phyloP scores from a whole-genome alignment of 2,329 filamentous ascomycete species.

The Neonectria neomacrospora region DNA sequence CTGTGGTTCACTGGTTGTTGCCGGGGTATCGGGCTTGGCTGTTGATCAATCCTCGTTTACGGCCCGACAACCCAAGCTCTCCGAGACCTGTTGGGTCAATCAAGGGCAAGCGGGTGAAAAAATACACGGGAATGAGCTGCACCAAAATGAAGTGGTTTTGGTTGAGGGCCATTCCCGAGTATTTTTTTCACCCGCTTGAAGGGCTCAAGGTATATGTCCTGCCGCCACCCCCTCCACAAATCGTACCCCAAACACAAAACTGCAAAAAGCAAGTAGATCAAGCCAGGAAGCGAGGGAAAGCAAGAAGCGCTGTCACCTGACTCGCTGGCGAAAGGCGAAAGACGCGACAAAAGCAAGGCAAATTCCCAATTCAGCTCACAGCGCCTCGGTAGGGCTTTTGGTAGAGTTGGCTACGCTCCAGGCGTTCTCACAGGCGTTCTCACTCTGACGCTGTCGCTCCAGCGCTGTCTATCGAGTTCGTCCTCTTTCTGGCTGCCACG shows the following conservation, averaged over 20 bases:
- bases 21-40: slow-evolving; percentile 19
- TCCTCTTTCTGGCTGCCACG: slow-evolving; percentile 16
- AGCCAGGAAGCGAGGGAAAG: not conserved
- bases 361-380: slow-evolving; percentile 20
- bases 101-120: no score
- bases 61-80: slow-evolving; percentile 30
- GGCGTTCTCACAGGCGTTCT: no score
- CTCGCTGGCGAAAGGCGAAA: slow-evolving; percentile 10
- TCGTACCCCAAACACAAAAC: not conserved
- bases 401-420: not conserved
- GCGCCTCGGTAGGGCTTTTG: slow-evolving; percentile 16
- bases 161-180: no score
- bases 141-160: no score
- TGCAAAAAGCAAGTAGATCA: slow-evolving; percentile 17
- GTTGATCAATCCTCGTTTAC: slow-evolving; percentile 13
- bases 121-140: no score
- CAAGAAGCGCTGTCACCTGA: not conserved
- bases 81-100: slow-evolving; percentile 4
- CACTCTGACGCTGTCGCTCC: not conserved
- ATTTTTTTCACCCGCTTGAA: no score
- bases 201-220: not conserved
- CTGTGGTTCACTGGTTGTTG: slow-evolving; percentile 6
- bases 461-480: slow-evolving; percentile 21
- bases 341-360: slow-evolving; percentile 1
- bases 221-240: not conserved